Conservation (phyloP, 2,329 filamentous ascomycete genomes). For the Botrytis aclada region DNA sequence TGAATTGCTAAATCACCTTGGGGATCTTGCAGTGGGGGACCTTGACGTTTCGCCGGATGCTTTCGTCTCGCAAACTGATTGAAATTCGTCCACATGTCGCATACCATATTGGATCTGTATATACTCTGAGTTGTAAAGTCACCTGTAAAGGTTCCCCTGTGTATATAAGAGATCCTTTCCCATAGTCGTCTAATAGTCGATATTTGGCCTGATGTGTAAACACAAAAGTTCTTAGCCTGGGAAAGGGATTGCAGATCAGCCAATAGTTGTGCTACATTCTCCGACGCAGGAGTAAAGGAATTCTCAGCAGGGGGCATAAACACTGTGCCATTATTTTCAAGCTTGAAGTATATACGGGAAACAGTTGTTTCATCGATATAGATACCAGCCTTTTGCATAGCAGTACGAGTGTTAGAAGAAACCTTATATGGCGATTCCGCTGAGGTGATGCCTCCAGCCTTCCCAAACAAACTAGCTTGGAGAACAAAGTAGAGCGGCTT, state of each 20-base stretch:
- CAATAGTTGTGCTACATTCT: too few species aligned
- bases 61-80: background rate
- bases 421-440: too few species aligned
- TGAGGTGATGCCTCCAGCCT: too few species aligned
- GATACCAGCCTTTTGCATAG: background rate
- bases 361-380: too few species aligned
- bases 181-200: background rate
- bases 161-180: background rate
- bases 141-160: background rate
- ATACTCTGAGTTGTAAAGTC: constrained; percentile 5
- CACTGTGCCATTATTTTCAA: too few species aligned
- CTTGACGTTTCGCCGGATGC: background rate
- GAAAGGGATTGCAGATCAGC: too few species aligned
- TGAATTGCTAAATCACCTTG: too few species aligned
- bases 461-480: background rate
- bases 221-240: too few species aligned
- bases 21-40: background rate
- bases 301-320: too few species aligned
- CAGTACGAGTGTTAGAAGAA: background rate
- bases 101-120: background rate
- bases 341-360: too few species aligned
- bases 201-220: background rate
- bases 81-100: constrained; percentile 3
- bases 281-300: too few species aligned
- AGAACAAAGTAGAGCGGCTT: constrained; percentile 6